These are phyloP conservation scores for Xylariomycetidae sp. DNA, from an alignment of 2,329 filamentous ascomycete genomes.

Conservation along the genomic window DNA sequence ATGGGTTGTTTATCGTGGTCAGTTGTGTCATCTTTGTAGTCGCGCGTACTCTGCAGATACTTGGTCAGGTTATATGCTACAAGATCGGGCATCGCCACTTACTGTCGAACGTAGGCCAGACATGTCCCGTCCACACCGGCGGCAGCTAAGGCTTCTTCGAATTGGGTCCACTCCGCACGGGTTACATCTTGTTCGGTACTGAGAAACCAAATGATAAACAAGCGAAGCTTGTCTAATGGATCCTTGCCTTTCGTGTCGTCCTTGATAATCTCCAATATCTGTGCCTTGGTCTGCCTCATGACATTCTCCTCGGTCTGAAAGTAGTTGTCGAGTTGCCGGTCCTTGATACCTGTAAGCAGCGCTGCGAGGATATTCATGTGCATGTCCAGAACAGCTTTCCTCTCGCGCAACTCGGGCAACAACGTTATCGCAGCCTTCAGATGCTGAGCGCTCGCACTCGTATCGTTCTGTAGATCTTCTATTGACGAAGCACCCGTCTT, in stretches of 20 bases:
- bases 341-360: constrained; percentile 74
- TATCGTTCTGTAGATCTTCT: constrained; percentile 88
- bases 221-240: constrained; percentile 79
- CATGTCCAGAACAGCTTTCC: constrained; percentile 92
- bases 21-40: constrained; percentile 99
- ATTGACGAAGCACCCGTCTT: constrained; percentile 91
- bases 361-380: constrained; percentile 97
- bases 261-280: constrained; percentile 82
- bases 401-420: constrained; percentile 84
- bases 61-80: constrained; percentile 4
- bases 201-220: constrained; percentile 97
- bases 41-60: constrained; percentile 66
- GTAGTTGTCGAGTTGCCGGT: constrained; percentile 90
- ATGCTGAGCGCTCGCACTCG: constrained; percentile 84
- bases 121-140: constrained; percentile 73
- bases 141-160: constrained; percentile 75
- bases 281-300: constrained; percentile 82
- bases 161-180: constrained; percentile 76
- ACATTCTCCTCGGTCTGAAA: constrained; percentile 94
- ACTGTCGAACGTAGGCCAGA: constrained; percentile 83
- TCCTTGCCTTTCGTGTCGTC: constrained; percentile 78
- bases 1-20: constrained; percentile 76
- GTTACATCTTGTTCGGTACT: constrained; percentile 88
- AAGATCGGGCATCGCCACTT: constrained; percentile 29
- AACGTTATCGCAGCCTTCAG: constrained; percentile 93